phyloP scores from a whole-genome alignment of 1,284 basidiomycete species.

The Tremellales sp. region DNA sequence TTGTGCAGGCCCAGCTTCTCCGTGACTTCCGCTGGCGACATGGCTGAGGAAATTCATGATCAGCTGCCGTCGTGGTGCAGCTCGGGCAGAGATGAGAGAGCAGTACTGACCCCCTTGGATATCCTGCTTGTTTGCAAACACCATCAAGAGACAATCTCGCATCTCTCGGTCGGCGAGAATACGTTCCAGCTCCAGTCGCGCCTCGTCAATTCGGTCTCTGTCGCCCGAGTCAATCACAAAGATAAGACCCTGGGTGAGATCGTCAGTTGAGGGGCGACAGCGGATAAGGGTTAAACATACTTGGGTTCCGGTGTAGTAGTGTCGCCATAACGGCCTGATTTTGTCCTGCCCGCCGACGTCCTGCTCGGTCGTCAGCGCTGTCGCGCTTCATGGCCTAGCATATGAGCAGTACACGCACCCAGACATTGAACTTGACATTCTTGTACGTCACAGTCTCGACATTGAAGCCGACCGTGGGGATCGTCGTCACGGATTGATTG shows the following conservation, averaged over 20 bases:
- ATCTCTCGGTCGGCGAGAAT: conserved; percentile 98
- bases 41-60: conserved; percentile 57
- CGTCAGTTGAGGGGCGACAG: conserved; percentile 30
- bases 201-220: conserved; percentile 92
- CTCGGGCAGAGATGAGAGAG: background rate
- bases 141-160: conserved; percentile 93
- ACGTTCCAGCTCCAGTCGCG: conserved; percentile 90
- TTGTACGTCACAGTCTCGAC: conserved; percentile 99
- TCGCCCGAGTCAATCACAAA: conserved; percentile 71
- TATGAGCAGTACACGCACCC: conserved; percentile 52
- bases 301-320: conserved; percentile 72
- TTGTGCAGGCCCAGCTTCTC: conserved; percentile 93
- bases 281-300: conserved; percentile 20
- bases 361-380: conserved; percentile 21
- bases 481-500: conserved; percentile 97
- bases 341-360: conserved; percentile 99
- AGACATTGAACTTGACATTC: conserved; percentile 99
- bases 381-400: background rate
- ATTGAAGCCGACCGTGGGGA: conserved; percentile 92
- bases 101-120: conserved; percentile 78
- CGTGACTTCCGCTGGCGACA: conserved; percentile 98
- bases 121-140: conserved; percentile 99
- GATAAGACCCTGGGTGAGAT: conserved; percentile 55
- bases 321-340: conserved; percentile 96
- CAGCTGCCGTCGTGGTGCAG: background rate